phyloP scores from a whole-genome alignment of 805 yeast species.

The Candida michaelii region DNA sequence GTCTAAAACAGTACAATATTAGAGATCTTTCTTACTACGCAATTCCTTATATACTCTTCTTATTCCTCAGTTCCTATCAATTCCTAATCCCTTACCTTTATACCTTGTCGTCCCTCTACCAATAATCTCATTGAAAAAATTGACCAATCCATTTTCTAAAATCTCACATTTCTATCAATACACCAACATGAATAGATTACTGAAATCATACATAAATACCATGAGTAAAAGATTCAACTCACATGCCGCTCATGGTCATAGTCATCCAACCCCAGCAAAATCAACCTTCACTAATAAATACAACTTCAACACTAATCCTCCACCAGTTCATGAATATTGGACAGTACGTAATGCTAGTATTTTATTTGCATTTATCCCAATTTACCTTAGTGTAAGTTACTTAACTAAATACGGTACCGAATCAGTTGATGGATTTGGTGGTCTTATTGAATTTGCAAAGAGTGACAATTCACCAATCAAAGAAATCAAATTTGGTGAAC shows the following conservation, averaged over 20 bases:
- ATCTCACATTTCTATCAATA: neutral
- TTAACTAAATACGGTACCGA: conserved; percentile 30
- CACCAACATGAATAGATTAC: conserved; percentile 9
- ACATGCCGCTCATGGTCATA: conserved; percentile 17
- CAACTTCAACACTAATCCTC: conserved; percentile 43
- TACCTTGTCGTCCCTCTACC: neutral
- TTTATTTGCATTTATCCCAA: conserved; percentile 38
- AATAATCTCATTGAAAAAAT: conserved; percentile 1
- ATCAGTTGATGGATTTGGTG: conserved; percentile 27
- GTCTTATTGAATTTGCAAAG: conserved; percentile 34
- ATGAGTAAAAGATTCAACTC: conserved; percentile 12
- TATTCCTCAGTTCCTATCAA: no score
- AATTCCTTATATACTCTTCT: no score
- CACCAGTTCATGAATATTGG: conserved; percentile 48
- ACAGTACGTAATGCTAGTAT: conserved; percentile 36
- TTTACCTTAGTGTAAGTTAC: conserved; percentile 35
- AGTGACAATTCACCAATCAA: conserved; percentile 40
- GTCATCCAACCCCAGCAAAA: conserved; percentile 17
- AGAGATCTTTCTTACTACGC: no score
- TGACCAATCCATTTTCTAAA: conserved; percentile 2
- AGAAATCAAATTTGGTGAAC: conserved; percentile 36
- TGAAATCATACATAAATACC: conserved; percentile 4
- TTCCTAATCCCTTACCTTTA: no score
- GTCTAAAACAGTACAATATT: no score
- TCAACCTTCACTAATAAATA: conserved; percentile 42